phyloP scores from a whole-genome alignment of 2,329 filamentous ascomycete species.

The Helminthosporium solani region DNA sequence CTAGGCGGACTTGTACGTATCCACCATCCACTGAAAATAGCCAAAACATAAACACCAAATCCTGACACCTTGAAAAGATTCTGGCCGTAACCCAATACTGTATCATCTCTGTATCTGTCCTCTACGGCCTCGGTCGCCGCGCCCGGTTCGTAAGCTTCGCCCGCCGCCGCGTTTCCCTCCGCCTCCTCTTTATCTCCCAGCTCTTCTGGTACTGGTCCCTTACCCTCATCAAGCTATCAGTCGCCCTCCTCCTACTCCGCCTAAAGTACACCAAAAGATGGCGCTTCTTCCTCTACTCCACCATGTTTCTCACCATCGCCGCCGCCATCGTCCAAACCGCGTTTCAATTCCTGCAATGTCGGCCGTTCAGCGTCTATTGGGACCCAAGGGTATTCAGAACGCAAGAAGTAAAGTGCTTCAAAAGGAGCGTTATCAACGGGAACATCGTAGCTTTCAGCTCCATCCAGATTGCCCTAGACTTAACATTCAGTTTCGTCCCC shows the following conservation, averaged over 20 bases:
- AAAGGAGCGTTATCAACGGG: too few species aligned
- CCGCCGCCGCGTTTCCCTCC: constrained; percentile 14
- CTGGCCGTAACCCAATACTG: constrained; percentile 21
- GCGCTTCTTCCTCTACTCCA: constrained; percentile 19
- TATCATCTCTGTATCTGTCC: constrained; percentile 18
- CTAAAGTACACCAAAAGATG: constrained; percentile 20
- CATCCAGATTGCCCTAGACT: too few species aligned
- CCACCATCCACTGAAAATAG: too few species aligned
- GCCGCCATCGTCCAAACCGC: constrained; percentile 19
- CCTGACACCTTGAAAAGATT: too few species aligned
- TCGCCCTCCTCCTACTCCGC: constrained; percentile 26
- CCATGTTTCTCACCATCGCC: constrained; percentile 19
- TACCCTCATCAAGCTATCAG: constrained; percentile 25
- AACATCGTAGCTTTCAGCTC: too few species aligned
- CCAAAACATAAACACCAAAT: too few species aligned
- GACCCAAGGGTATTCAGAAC: constrained; percentile 18
- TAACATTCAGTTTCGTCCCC: too few species aligned
- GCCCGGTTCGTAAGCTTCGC: constrained; percentile 19
- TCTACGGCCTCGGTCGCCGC: constrained; percentile 26
- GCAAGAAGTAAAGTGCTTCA: too few species aligned
- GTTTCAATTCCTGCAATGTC: constrained; percentile 30
- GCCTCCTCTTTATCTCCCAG: constrained; percentile 27
- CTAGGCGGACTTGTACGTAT: too few species aligned
- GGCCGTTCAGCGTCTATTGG: constrained; percentile 28
- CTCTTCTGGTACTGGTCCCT: constrained; percentile 30